Percentiles rank a stretch among this genome's conserved stretches.
Evolutionary conservation across 2,329 filamentous ascomycete genomes (phyloP).

Genomic region (Metarhizium rileyi): DNA sequence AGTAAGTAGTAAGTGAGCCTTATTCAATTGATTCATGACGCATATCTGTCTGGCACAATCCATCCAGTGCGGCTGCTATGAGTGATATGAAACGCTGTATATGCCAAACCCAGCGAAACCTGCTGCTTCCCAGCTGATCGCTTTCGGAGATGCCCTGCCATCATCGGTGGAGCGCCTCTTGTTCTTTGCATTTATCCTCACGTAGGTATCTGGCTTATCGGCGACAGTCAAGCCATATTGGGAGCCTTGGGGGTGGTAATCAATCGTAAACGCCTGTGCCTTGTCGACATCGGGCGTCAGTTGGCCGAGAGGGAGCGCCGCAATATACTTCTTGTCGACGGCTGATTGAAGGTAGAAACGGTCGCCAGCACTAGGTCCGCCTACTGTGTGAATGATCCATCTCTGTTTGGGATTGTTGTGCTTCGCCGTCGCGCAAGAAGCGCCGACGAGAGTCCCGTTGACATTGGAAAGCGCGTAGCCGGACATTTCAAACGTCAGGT

Average conservation of each 20-base stretch:
- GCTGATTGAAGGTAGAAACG: constrained; percentile 16
- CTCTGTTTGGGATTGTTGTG: constrained; percentile 34
- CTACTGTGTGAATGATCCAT: constrained; percentile 35
- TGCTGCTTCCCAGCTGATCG: not conserved
- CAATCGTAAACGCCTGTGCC: constrained; percentile 8
- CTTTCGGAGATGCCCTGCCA: not conserved
- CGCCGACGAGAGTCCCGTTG: constrained; percentile 16
- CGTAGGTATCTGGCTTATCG: not conserved
- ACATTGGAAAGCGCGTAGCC: constrained; percentile 28
- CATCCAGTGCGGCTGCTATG: too few relatives aligned
- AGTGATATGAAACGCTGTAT: constrained; percentile 8
- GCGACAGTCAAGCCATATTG: constrained; percentile 4
- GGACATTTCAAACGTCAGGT: constrained; percentile 36
- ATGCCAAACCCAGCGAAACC: constrained; percentile 1
- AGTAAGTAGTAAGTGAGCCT: too few relatives aligned
- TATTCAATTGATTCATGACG: too few relatives aligned
- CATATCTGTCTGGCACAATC: too few relatives aligned
- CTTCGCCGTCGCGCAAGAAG: constrained; percentile 4
- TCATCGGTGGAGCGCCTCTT: not conserved
- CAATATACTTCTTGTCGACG: constrained; percentile 14
- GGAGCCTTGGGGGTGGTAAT: constrained; percentile 1
- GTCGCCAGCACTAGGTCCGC: constrained; percentile 15
- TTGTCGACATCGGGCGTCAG: constrained; percentile 6
- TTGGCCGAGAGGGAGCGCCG: constrained; percentile 31
- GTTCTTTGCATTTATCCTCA: not conserved